A percentile compares a stretch with the other conserved stretches of the same genome.
phyloP scores from a whole-genome alignment of 2,329 filamentous ascomycete genomes.

The Leptographium procerum region DNA sequence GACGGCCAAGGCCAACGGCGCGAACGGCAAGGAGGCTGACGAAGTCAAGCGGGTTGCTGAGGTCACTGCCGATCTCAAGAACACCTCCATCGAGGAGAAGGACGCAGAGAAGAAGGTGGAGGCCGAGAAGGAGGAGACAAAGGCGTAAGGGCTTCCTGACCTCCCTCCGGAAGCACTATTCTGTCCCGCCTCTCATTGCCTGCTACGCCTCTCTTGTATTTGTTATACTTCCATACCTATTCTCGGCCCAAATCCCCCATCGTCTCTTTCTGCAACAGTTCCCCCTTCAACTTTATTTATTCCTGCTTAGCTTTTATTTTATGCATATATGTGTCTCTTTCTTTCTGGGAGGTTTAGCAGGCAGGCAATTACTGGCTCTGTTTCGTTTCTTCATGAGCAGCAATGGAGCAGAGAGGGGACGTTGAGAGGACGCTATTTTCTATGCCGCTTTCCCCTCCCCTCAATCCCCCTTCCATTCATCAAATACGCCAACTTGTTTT shows the following conservation, averaged over 20 bases:
- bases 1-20: constrained; percentile 30
- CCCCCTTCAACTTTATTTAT: background rate
- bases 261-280: background rate
- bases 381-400: background rate
- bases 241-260: background rate
- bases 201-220: background rate
- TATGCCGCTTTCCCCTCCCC: background rate
- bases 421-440: background rate
- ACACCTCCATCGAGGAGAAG: constrained; percentile 41
- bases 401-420: background rate
- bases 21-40: constrained; percentile 33
- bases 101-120: constrained; percentile 33
- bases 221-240: background rate
- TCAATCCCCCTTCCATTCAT: background rate
- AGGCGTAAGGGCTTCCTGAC: background rate
- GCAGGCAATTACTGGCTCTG: background rate
- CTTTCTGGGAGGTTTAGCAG: background rate
- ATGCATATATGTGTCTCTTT: constrained; percentile 1
- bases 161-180: background rate
- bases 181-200: background rate
- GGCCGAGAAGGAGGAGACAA: constrained; percentile 28
- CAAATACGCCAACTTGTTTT: background rate
- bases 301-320: background rate
- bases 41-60: constrained; percentile 40
- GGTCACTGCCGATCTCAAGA: constrained; percentile 38